Conservation (phyloP, 192 early-diverging fungal genomes). For the Linnemannia zychae region DNA sequence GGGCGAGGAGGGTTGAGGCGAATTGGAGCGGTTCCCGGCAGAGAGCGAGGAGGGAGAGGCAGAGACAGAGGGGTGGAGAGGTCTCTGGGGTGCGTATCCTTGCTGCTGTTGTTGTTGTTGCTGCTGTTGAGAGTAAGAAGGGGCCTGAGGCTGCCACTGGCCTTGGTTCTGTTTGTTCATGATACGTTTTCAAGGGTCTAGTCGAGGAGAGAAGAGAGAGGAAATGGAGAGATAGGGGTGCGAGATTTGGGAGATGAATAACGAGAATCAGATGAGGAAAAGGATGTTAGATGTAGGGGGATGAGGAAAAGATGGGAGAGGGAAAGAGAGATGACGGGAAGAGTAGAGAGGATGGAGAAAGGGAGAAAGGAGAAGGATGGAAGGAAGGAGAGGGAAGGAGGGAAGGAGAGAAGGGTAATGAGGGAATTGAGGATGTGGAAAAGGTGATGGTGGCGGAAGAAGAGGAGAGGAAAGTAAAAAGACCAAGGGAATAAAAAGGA, state of each 20-base stretch:
- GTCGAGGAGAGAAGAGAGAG: not conserved
- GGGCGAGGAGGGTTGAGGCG: constrained; percentile 45
- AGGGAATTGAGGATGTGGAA: not conserved
- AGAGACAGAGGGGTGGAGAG: constrained; percentile 32
- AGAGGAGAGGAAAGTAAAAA: not conserved
- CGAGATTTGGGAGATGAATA: not conserved
- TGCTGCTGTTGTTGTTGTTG: constrained; percentile 27
- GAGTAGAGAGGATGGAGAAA: not conserved
- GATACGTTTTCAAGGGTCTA: not conserved
- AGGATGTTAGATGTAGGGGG: not conserved
- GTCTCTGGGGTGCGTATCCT: constrained; percentile 30
- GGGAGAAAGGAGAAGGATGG: not conserved
- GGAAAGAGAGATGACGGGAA: not conserved
- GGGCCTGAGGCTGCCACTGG: constrained; percentile 37
- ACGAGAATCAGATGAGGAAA: not conserved
- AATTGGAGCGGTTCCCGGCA: constrained; percentile 33
- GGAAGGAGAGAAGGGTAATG: not conserved
- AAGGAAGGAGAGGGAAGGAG: not conserved
- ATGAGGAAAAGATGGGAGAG: not conserved
- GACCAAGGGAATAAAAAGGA: not conserved
- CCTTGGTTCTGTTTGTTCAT: constrained; percentile 19
- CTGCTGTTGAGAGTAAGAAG: not conserved
- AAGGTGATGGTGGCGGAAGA: not conserved
- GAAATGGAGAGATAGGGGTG: not conserved
- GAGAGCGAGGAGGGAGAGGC: constrained; percentile 13